Percentiles rank a stretch among this genome's conserved stretches.
phyloP scores from a whole-genome alignment of 345 rosid genomes.

The Lenwebbia sp. region DNA sequence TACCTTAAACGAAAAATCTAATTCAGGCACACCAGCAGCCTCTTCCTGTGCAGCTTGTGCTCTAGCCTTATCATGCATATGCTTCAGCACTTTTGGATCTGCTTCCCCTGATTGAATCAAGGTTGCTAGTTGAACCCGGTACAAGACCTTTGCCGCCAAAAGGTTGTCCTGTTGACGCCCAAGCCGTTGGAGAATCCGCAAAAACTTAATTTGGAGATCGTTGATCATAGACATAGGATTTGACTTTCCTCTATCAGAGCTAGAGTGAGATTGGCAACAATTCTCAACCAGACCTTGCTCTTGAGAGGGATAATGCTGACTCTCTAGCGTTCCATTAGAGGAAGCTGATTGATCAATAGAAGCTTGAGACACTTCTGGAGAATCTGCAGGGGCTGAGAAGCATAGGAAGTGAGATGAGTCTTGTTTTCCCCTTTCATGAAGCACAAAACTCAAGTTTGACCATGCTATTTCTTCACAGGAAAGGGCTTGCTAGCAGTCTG shows the following conservation, averaged over 20 bases:
- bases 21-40: slow-evolving; percentile 50
- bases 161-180: slow-evolving; percentile 53
- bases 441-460: neutral
- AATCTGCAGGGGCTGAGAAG: slow-evolving; percentile 18
- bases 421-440: neutral
- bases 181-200: slow-evolving; percentile 55
- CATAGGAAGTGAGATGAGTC: neutral
- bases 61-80: slow-evolving; percentile 38
- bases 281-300: slow-evolving; percentile 29
- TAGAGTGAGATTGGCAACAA: slow-evolving; percentile 13
- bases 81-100: slow-evolving; percentile 42
- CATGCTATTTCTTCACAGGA: neutral
- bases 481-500: neutral
- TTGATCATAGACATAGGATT: slow-evolving; percentile 52
- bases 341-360: slow-evolving; percentile 24
- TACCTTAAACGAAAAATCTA: slow-evolving; percentile 61
- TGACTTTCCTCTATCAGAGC: slow-evolving; percentile 14
- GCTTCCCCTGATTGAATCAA: slow-evolving; percentile 69
- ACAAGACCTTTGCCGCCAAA: slow-evolving; percentile 70
- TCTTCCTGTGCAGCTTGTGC: slow-evolving; percentile 62
- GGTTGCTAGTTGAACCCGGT: slow-evolving; percentile 66
- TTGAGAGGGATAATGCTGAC: slow-evolving; percentile 18
- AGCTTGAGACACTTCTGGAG: slow-evolving; percentile 18
- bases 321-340: slow-evolving; percentile 25
- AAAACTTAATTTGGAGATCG: slow-evolving; percentile 57